Percentiles rank a stretch among this genome's conserved stretches.
Conservation (phyloP, 2,329 filamentous ascomycete genomes). For the Madurella mycetomatis region DNA sequence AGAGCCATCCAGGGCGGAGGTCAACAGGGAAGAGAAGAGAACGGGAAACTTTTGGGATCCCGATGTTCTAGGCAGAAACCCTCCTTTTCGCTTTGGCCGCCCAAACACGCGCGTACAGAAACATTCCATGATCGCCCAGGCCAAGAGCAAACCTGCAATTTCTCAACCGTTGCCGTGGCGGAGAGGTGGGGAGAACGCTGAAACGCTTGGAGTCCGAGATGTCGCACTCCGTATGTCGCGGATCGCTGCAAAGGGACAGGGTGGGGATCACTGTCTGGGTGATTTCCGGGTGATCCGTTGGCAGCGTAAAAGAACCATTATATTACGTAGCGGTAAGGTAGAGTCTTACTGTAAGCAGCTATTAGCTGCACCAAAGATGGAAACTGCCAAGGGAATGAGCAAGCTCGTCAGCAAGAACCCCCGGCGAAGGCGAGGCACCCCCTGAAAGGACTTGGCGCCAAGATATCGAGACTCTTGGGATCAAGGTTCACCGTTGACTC, state of each 20-base stretch:
- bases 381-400: too few relatives aligned
- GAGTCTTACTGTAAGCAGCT: too few relatives aligned
- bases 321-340: too few relatives aligned
- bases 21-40: not conserved
- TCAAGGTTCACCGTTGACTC: too few relatives aligned
- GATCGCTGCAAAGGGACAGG: not conserved
- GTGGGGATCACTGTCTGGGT: not conserved
- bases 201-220: conserved; percentile 1
- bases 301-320: too few relatives aligned
- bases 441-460: too few relatives aligned
- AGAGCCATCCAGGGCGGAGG: not conserved
- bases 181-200: not conserved
- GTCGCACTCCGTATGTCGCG: not conserved
- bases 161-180: not conserved
- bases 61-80: not conserved
- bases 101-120: not conserved
- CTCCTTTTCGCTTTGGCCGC: not conserved
- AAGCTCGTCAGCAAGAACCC: too few relatives aligned
- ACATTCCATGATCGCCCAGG: not conserved
- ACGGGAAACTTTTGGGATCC: not conserved
- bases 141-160: conserved; percentile 4
- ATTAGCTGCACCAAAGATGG: too few relatives aligned
- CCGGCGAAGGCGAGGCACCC: too few relatives aligned
- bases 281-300: not conserved
- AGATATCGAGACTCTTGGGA: too few relatives aligned